Percentiles rank a stretch among this genome's conserved stretches.
These are phyloP conservation scores for Trichoderma breve DNA, from an alignment of 2,329 filamentous ascomycete genomes.

Conservation along the genomic window DNA sequence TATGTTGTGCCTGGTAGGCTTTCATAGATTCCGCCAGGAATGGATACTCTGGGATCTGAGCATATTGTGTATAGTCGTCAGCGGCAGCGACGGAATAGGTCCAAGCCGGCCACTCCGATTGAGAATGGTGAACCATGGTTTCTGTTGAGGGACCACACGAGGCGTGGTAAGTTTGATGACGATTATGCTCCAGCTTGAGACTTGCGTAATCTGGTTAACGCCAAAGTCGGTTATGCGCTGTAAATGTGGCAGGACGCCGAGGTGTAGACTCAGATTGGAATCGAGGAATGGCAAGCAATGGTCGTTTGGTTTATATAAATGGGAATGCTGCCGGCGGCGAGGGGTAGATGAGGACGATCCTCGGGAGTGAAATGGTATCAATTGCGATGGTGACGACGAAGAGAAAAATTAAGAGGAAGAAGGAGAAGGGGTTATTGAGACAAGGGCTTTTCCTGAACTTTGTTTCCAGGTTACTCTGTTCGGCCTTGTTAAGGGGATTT, in stretches of 20 bases:
- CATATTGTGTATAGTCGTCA: conserved; percentile 34
- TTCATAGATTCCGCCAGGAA: conserved; percentile 42
- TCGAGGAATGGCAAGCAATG: conserved; percentile 1
- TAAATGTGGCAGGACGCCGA: not conserved
- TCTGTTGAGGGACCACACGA: not conserved
- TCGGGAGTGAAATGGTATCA: not conserved
- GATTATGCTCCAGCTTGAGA: not conserved
- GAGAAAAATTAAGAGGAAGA: not conserved
- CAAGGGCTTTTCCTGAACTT: conserved; percentile 5
- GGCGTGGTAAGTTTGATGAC: not conserved
- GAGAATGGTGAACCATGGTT: conserved; percentile 37
- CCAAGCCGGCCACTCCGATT: conserved; percentile 39
- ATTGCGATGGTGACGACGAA: conserved; percentile 8
- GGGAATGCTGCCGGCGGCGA: not conserved
- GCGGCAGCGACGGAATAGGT: conserved; percentile 30
- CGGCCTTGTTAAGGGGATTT: conserved; percentile 8
- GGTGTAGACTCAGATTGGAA: not conserved
- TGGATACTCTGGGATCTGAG: conserved; percentile 35
- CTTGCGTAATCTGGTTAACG: not conserved
- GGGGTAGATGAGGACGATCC: not conserved
- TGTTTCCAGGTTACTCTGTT: not conserved
- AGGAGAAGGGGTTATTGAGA: conserved; percentile 18
- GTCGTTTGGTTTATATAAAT: not conserved
- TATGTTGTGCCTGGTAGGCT: conserved; percentile 38
- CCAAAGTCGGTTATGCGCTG: not conserved